Base-by-base conservation (phyloP, 2,329 filamentous ascomycete species). In the Cercospora sp. region DNA sequence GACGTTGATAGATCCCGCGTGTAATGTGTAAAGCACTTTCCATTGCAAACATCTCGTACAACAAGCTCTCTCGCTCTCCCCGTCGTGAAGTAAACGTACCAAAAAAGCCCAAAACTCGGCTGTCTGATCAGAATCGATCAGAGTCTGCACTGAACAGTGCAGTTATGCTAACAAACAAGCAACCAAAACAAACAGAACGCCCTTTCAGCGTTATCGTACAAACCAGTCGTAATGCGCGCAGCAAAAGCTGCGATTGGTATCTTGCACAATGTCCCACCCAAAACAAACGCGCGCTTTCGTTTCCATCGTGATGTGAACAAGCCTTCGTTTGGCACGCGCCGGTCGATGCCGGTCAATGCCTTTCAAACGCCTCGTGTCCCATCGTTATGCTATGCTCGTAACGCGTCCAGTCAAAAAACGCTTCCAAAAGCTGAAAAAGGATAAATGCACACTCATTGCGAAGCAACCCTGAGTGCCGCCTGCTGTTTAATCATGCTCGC, bases 231-330 rank as follows among this genome's bases (percentile, higher is more conserved):
- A 13, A 57, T 43, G 62, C 62, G 62, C 62, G 49, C 51, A 64
- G 62, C 62, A 24, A 58, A 64, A 64, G 62, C 62, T 49, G 51
- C 62, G 59, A 61, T 63, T 64, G 62, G 62, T 64, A 64, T 64
- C 62, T 58, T 34, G 51, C 62, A 58, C 61, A 63, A 64, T 10
- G 58, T 26, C 10, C 28, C 55, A 58, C 26, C 18, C 58, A 61
- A 61, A 61, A 37, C 58, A 61, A 40, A n/a, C 34, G 53, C 53
- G 53, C 53, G 26, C 53, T 58, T 58, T 58, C 53, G 53, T 58
- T 30, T 57, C 13, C 24, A 32, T 61, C 58, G 58, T 37, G n/a
- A 61, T 40, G 58, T 16, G 28, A 55, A 24, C 26, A 55, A 55
- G 43, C 13, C 32, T 34, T 34, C 34, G 26, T 26, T 18, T 45